Base-by-base conservation (phyloP, 208 protist species). In the Wallacemonas sp. region DNA sequence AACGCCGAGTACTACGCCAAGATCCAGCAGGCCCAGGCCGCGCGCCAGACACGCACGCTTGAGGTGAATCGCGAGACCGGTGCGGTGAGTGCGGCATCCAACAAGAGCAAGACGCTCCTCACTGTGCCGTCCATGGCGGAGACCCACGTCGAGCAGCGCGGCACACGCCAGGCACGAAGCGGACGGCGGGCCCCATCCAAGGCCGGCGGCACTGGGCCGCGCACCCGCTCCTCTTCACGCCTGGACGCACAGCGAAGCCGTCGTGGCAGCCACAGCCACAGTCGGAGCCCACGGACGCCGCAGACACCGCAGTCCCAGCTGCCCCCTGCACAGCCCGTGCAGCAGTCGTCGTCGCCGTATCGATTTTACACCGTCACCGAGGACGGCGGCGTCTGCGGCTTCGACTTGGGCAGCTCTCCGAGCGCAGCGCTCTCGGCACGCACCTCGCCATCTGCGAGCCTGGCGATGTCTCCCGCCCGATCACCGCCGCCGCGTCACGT, bases 1-100 rank as follows among this genome's bases (percentile, higher is more conserved):
- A 26, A 81, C 20, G 61, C 71, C 3, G 54, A 76, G 23, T 69
- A 79, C 70, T 81, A 83, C 61, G n/a, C 62, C 1, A 42, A 67
- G 32, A 61, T 77, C 3, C 23, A 23, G 48, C 45, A 31, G 45
- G 54, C 57, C 16, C 44, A 41, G 25, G 4, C 29, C 5, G 25
- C 8, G 39, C 57, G 25, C 7, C 33, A 50, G 38, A 12, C 11
- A 41, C 52, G 52, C 10, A 25, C 32, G 29, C 0, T 59, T 25
- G 52, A 59, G 52, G 52, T 59, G 11, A 41, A 59, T 41, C 26
- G 31, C 4, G 52, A 59, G 18, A 41, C 52, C 7, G 52, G 52
- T 22, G 52, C 52, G 14, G 31, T 59, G 11, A 41, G 36, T 4
- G 31, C 31, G 12, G 18, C 52, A 2, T 10, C 52, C 4, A 7